Conservation (phyloP, 257 asterid species). For the Capsicum baccatum region DNA sequence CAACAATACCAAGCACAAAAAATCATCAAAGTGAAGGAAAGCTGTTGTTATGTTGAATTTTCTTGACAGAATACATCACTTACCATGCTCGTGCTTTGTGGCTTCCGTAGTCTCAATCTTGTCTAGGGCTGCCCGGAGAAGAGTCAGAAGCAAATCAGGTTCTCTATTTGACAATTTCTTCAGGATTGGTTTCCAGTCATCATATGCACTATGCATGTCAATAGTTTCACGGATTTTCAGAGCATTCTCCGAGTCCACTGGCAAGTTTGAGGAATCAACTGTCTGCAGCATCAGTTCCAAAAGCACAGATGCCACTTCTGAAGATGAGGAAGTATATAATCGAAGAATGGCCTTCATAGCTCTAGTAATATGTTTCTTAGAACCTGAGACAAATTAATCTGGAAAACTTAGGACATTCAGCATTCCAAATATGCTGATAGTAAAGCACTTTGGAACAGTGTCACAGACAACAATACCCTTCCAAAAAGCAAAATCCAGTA, state of each 20-base stretch:
- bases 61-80: not conserved
- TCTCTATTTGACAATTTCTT: slow-evolving; percentile 68
- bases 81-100: slow-evolving; percentile 55
- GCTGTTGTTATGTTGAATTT: not conserved
- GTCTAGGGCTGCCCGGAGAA: slow-evolving; percentile 67
- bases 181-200: slow-evolving; percentile 75
- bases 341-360: slow-evolving; percentile 63
- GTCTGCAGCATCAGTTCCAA: slow-evolving; percentile 73
- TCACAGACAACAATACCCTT: slow-evolving; percentile 23
- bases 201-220: slow-evolving; percentile 43
- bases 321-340: slow-evolving; percentile 70
- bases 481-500: not conserved
- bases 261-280: slow-evolving; percentile 48
- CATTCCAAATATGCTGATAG: not conserved
- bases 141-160: slow-evolving; percentile 65
- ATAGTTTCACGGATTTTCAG: slow-evolving; percentile 34
- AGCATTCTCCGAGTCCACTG: slow-evolving; percentile 41
- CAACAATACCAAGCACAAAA: slow-evolving; percentile 9
- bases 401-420: slow-evolving; percentile 14
- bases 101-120: slow-evolving; percentile 56
- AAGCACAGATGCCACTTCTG: slow-evolving; percentile 68
- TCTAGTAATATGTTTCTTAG: slow-evolving; percentile 65
- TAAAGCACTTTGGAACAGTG: slow-evolving; percentile 8
- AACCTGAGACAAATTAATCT: slow-evolving; percentile 53
- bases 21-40: slow-evolving; percentile 6